A percentile compares a stretch with the other conserved stretches of the same genome.
Evolutionary conservation across 768 basidiomycete species (phyloP).

Genomic region (Termitomyces sp.): DNA sequence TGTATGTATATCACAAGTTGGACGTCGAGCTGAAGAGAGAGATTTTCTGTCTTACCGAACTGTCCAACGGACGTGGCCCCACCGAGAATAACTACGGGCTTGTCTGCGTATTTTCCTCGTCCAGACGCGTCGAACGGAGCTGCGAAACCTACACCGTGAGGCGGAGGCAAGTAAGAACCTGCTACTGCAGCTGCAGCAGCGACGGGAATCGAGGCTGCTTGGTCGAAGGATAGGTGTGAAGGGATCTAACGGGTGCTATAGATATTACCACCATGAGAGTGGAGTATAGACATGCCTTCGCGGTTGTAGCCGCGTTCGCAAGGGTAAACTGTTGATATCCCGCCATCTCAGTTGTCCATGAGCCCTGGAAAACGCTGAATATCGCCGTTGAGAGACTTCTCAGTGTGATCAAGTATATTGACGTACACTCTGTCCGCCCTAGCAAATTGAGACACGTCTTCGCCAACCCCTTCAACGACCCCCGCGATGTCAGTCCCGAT

Average conservation of each 20-base stretch:
- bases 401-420: neutral
- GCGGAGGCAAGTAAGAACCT: conserved; percentile 23
- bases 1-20: neutral
- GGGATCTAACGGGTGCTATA: conserved; percentile 24
- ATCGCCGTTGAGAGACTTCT: neutral
- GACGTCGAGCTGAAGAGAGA: neutral
- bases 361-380: conserved; percentile 12
- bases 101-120: conserved; percentile 21
- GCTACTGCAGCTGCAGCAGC: conserved; percentile 22
- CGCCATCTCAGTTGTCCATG: conserved; percentile 5
- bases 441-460: conserved; percentile 40
- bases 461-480: conserved; percentile 45
- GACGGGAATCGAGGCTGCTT: conserved; percentile 30
- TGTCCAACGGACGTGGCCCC: conserved; percentile 33
- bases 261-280: conserved; percentile 9
- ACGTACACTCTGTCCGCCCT: conserved; percentile 50
- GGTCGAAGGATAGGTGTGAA: conserved; percentile 26
- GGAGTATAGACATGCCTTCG: conserved; percentile 5
- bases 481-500: conserved; percentile 48
- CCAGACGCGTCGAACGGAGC: conserved; percentile 27
- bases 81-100: conserved; percentile 29
- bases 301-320: conserved; percentile 14
- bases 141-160: conserved; percentile 21
- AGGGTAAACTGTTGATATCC: conserved; percentile 24
- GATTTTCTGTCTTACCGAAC: conserved; percentile 18